Conservation (phyloP, 225 moss, liverwort and hornwort species). For the Polytrichum formosum region DNA sequence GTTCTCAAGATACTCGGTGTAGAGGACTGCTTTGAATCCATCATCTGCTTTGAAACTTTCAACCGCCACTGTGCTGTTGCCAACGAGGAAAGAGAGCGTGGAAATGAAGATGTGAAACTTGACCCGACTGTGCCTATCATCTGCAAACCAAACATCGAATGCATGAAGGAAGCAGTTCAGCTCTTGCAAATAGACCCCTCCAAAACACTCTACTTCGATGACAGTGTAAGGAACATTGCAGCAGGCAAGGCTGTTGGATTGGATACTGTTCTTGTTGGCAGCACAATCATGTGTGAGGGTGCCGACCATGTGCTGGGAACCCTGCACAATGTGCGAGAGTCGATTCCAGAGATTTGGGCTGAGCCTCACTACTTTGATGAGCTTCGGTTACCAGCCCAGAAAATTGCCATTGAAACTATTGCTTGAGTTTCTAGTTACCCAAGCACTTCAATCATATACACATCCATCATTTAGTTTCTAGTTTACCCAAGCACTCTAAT, state of each 20-base stretch:
- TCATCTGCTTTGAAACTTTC: conserved; percentile 53
- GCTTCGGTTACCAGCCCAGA: conserved; percentile 31
- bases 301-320: conserved; percentile 40
- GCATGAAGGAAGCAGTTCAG: conserved; percentile 48
- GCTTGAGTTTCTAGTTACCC: conserved; percentile 21
- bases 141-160: conserved; percentile 45
- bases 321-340: conserved; percentile 54
- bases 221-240: conserved; percentile 49
- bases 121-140: conserved; percentile 27
- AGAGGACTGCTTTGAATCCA: conserved; percentile 53
- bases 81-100: conserved; percentile 10
- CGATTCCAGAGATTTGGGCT: conserved; percentile 52
- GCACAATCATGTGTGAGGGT: conserved; percentile 29
- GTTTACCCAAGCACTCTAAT: no score
- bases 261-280: conserved; percentile 53
- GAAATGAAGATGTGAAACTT: conserved; percentile 12
- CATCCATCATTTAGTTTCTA: no score
- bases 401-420: conserved; percentile 46
- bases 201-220: conserved; percentile 56
- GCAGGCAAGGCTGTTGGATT: conserved; percentile 42
- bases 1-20: conserved; percentile 41
- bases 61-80: conserved; percentile 38
- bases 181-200: conserved; percentile 38
- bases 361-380: conserved; percentile 64
- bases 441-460: no score